Percentiles rank a stretch among this genome's conserved stretches.
Evolutionary conservation across 2,329 filamentous ascomycete species (phyloP).

Genomic region (Graphilbum ipis-grandicollis): DNA sequence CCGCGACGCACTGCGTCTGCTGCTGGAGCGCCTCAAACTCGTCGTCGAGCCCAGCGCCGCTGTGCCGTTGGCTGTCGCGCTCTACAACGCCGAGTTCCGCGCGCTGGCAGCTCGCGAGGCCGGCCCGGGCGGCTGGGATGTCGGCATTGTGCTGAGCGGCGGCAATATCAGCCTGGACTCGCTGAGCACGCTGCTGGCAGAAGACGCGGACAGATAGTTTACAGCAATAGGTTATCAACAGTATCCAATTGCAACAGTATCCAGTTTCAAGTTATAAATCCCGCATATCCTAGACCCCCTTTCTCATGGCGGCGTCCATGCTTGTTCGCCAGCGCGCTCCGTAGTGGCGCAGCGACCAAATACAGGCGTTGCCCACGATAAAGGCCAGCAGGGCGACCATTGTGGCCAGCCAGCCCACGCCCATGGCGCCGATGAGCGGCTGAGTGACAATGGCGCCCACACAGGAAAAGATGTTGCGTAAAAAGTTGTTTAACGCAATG

Average conservation of each 20-base stretch:
- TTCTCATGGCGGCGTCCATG: conserved; percentile 35
- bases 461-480: conserved; percentile 62
- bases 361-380: conserved; percentile 34
- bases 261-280: no score
- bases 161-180: conserved; percentile 41
- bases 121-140: conserved; percentile 56
- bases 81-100: conserved; percentile 78
- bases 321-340: conserved; percentile 43
- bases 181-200: conserved; percentile 30
- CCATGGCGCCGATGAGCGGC: conserved; percentile 53
- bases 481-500: conserved; percentile 68
- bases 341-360: conserved; percentile 44
- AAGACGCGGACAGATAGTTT: no score
- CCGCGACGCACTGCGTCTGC: conserved; percentile 53
- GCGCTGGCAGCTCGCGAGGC: conserved; percentile 50
- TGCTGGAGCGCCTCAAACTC: conserved; percentile 77
- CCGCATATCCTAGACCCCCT: background rate
- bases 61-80: conserved; percentile 64
- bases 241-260: no score
- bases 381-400: conserved; percentile 34
- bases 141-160: conserved; percentile 42
- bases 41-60: conserved; percentile 79
- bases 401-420: conserved; percentile 63
- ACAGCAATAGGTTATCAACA: no score
- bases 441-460: conserved; percentile 52